Evolutionary conservation across 2,329 filamentous ascomycete species (phyloP), one percentile per base, ranked within the genome.

Genomic region (Geoglossum cookeanum): DNA sequence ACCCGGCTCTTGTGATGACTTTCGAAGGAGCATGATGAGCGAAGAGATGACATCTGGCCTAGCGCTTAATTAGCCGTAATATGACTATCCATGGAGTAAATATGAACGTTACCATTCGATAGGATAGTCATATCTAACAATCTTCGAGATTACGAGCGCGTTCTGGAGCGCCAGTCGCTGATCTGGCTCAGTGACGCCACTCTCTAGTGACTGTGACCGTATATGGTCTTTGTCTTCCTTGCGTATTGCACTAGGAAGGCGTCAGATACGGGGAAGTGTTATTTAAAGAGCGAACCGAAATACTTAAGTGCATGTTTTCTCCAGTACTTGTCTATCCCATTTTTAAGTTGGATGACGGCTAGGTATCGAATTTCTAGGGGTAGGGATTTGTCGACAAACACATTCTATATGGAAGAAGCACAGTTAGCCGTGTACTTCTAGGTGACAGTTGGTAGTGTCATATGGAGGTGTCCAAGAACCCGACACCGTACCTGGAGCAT

Each of bases 241-340:
- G 53, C 68, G 70, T 4, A 84, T 77, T 4, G 79, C 76, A 70
- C 77, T 80, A 62, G 17, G 22, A 29, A 49, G 17, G 37, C 11
- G 35, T 49, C 45, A 55, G 49, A 45, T 22, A 32, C 17, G 29
- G 4, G 3, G 30, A 35, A n/a, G 4, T 52, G 11, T 15, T 4
- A 42, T 2, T 3, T 13, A 27, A 30, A 30, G 53, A 11, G 49
- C 35, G 33, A 35, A 47, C 49, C 35, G 37, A 48, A 32, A 13
- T 79, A 78, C 67, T 83, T 81, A 58, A 85, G 78, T 55, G 87
- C 81, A 37, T 85, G 86, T 67, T 77, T 87, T 66, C 92, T 79
- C 92, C 92, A 98, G 69, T 89, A 88, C 67, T 85, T 89, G 68
- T 97, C 91, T 69, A 97, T 90, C 57, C 90, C 92, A 68, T 97